A percentile compares a stretch with the other conserved stretches of the same genome.
phyloP scores from a whole-genome alignment of 768 basidiomycete species.

The Boletus rubropictus region DNA sequence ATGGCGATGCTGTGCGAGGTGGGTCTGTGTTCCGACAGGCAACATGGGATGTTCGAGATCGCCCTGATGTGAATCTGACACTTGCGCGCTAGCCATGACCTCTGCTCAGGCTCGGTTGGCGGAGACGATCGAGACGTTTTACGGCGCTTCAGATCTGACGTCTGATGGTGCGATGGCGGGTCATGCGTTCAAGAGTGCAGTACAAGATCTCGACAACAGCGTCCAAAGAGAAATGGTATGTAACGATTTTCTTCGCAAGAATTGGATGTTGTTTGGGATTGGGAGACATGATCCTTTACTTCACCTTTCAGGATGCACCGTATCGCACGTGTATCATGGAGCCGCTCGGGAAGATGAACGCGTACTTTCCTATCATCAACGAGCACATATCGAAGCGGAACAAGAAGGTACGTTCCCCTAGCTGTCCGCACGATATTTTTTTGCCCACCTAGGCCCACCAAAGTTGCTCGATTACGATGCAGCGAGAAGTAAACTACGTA shows the following conservation, averaged over 20 bases:
- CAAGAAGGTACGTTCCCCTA: slow-evolving; percentile 67
- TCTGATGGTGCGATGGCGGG: slow-evolving; percentile 96
- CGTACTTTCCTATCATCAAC: slow-evolving; percentile 90
- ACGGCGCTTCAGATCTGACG: slow-evolving; percentile 73
- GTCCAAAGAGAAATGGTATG: slow-evolving; percentile 81
- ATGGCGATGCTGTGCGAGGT: slow-evolving; percentile 94
- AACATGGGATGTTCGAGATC: not conserved
- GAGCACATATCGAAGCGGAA: slow-evolving; percentile 91
- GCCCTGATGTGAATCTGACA: not conserved
- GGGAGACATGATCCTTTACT: not conserved
- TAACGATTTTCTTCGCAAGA: slow-evolving; percentile 5
- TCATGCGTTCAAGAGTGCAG: slow-evolving; percentile 91
- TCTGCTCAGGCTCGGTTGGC: slow-evolving; percentile 88
- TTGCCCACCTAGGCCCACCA: not conserved
- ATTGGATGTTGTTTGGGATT: not conserved
- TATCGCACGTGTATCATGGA: slow-evolving; percentile 94
- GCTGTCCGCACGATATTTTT: too few species aligned
- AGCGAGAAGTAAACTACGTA: slow-evolving; percentile 83
- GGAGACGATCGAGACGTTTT: slow-evolving; percentile 91
- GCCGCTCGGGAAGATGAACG: slow-evolving; percentile 93
- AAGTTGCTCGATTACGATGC: slow-evolving; percentile 95
- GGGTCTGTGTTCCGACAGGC: slow-evolving; percentile 18
- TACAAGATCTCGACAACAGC: slow-evolving; percentile 86
- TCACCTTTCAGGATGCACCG: slow-evolving; percentile 67
- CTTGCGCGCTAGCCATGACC: slow-evolving; percentile 68